Percentiles rank a stretch among this genome's conserved stretches.
phyloP scores from a whole-genome alignment of 192 early-diverging fungal genomes.

The Coemansia sp. region DNA sequence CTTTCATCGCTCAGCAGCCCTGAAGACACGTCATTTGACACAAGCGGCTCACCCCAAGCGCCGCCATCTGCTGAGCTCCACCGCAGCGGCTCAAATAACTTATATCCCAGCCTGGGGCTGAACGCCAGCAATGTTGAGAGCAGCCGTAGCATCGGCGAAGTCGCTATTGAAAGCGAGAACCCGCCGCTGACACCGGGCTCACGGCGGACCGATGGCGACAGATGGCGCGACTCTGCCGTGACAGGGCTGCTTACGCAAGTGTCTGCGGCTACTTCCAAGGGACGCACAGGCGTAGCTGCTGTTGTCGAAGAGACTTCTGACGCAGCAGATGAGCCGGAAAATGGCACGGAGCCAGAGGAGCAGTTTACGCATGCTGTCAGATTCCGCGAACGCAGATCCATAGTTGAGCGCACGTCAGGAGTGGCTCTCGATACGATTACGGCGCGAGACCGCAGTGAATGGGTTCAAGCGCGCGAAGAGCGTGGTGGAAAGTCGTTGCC shows the following conservation, averaged over 20 bases:
- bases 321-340: background rate
- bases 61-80: slow-evolving; percentile 3
- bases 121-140: slow-evolving; percentile 18
- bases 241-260: slow-evolving; percentile 36
- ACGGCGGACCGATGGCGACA: slow-evolving; percentile 8
- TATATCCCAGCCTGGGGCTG: slow-evolving; percentile 3
- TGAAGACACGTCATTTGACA: background rate
- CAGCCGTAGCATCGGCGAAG: slow-evolving; percentile 12
- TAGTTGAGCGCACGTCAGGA: slow-evolving; percentile 29
- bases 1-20: slow-evolving; percentile 21
- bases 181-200: background rate
- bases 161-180: background rate
- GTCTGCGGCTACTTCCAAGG: slow-evolving; percentile 22
- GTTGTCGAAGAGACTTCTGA: background rate
- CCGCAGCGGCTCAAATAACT: background rate
- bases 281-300: slow-evolving; percentile 5
- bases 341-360: background rate
- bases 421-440: slow-evolving; percentile 39
- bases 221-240: slow-evolving; percentile 46
- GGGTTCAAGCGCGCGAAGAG: background rate
- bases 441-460: slow-evolving; percentile 10
- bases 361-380: background rate
- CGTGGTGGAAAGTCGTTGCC: slow-evolving; percentile 24
- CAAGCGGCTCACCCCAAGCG: background rate
- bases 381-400: slow-evolving; percentile 6